A percentile compares a stretch with the other conserved stretches of the same genome.
Evolutionary conservation across 306 rosid species (phyloP).

Genomic region (Citrullus mucosospermus): DNA sequence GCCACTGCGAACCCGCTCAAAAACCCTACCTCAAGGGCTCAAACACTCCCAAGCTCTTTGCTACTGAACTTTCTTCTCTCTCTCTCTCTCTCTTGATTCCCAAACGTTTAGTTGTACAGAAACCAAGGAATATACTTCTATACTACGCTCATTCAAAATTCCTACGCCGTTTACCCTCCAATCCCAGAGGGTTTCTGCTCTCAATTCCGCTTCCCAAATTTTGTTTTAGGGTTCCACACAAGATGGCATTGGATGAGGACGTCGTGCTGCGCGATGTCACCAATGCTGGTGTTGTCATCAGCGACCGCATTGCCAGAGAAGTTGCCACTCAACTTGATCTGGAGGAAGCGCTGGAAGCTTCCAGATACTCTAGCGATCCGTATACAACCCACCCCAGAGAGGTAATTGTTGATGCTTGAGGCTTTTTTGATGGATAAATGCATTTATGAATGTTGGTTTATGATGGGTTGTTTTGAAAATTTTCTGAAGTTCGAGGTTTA

Average conservation of each 20-base stretch:
- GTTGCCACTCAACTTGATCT: conserved; percentile 78
- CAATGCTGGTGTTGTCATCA: conserved; percentile 64
- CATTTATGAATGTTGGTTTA: neutral
- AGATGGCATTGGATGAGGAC: conserved; percentile 77
- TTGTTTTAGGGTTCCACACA: conserved; percentile 16
- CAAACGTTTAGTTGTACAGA: neutral
- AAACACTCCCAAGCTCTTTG: neutral
- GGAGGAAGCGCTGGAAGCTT: conserved; percentile 89
- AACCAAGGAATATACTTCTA: neutral
- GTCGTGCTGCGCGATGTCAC: conserved; percentile 70
- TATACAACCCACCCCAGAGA: conserved; percentile 82
- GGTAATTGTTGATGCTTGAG: conserved; percentile 23
- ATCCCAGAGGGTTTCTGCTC: neutral
- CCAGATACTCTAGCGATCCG: conserved; percentile 82
- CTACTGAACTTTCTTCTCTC: neutral
- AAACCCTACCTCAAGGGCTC: neutral
- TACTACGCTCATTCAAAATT: neutral
- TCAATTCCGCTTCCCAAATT: neutral
- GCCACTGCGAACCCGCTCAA: neutral
- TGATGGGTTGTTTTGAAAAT: neutral
- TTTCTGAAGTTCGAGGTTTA: neutral
- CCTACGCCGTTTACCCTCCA: neutral
- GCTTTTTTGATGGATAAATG: neutral
- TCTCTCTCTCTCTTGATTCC: neutral
- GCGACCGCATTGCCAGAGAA: conserved; percentile 85